Evolutionary conservation across 2,329 filamentous ascomycete species (phyloP), one percentile per base, ranked within the genome.

Genomic region (Colletotrichum sp.): DNA sequence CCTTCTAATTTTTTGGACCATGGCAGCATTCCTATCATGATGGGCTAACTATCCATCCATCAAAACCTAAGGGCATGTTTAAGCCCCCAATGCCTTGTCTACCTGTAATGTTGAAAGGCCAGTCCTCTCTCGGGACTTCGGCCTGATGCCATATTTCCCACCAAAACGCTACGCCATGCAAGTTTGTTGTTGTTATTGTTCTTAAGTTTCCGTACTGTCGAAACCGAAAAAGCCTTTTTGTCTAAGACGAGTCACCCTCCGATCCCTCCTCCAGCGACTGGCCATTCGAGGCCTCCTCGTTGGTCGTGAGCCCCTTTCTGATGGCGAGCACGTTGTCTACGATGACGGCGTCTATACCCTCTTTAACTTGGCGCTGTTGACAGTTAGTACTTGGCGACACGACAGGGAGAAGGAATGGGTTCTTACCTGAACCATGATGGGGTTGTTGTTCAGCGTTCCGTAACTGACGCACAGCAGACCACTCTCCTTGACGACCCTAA

Each of bases 311-410:
- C 1, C 95, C 96, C 85, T 98, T 96, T 63, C 96, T 93, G 79
- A 99, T 98, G 55, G 95, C 95, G 34, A 98, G 90, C 5, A 99
- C 96, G 77, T 92, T 97, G 83, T 99, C 97, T 16, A 98, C 97
- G 82, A 99, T 99, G 70, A 99, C 96, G 2, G 97, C 97, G 82
- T 99, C 97, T 77, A 99, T 98, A 64, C 97, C 96, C 85, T 98
- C 95, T 71, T 95, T 94, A 12, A 98, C 95, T 93, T 99, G 97
- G 78, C 94, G 87, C 93, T 96, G 82, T 79, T 79, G 77, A 80
- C 67, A 78, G 72, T 65, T 15, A 63, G n/a, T n/a, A n/a, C n/a
- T n/a, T n/a, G n/a, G n/a, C n/a, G n/a, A n/a, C n/a, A n/a, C n/a
- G n/a, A n/a, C n/a, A n/a, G n/a, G 34, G 60, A 22, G 16, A 7